phyloP scores from a whole-genome alignment of 2,329 filamentous ascomycete genomes.

The Aspergillus cejpii region DNA sequence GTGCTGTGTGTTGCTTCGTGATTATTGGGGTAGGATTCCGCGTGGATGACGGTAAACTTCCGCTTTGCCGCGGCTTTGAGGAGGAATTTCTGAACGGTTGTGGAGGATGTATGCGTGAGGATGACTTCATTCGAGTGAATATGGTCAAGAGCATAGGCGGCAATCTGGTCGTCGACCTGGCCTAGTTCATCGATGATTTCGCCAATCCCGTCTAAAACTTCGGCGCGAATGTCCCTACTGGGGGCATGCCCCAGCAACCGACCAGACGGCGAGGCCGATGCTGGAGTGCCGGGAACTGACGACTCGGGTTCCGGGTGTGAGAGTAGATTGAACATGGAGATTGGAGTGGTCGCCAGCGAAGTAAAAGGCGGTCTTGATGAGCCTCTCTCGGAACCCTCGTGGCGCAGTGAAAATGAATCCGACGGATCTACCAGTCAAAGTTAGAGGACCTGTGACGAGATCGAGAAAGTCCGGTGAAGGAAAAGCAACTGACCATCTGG shows the following conservation, averaged over 20 bases:
- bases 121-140: slow-evolving; percentile 92
- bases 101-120: slow-evolving; percentile 77
- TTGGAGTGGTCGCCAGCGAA: slow-evolving; percentile 49
- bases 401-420: slow-evolving; percentile 22
- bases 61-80: slow-evolving; percentile 80
- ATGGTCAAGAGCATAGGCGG: slow-evolving; percentile 78
- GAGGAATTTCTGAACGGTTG: slow-evolving; percentile 83
- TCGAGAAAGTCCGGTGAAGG: not conserved
- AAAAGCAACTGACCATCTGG: slow-evolving; percentile 28
- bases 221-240: slow-evolving; percentile 68
- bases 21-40: slow-evolving; percentile 65
- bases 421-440: slow-evolving; percentile 21
- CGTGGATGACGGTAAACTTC: slow-evolving; percentile 84
- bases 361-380: slow-evolving; percentile 55
- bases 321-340: slow-evolving; percentile 83
- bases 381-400: slow-evolving; percentile 29
- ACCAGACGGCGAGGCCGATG: slow-evolving; percentile 32
- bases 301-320: slow-evolving; percentile 54
- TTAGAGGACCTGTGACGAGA: slow-evolving; percentile 8
- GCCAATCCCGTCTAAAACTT: slow-evolving; percentile 87
- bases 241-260: slow-evolving; percentile 24
- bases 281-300: slow-evolving; percentile 37
- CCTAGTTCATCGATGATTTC: slow-evolving; percentile 95
- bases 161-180: slow-evolving; percentile 88
- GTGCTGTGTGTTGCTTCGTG: slow-evolving; percentile 57